Conservation (phyloP, 495 filamentous ascomycete species). For the Penicillium waksmanii region DNA sequence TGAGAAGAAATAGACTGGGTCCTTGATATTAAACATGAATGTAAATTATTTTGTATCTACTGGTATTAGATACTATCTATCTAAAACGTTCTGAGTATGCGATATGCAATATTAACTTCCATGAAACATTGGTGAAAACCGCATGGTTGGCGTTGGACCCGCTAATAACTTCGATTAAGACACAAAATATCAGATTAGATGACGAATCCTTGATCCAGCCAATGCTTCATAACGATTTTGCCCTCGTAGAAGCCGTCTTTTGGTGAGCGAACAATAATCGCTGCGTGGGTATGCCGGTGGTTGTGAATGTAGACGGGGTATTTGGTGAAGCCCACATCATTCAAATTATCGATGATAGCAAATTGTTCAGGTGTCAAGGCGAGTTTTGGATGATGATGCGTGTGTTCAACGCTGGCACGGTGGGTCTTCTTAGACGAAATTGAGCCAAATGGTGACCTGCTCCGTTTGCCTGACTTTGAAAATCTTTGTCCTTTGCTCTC, state of each 20-base stretch:
- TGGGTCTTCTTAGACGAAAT: neutral
- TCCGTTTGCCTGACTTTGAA: neutral
- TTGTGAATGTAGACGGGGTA: slow-evolving; percentile 88
- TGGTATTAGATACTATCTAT: neutral
- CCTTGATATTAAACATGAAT: neutral
- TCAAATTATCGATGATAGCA: slow-evolving; percentile 75
- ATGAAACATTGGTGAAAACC: neutral
- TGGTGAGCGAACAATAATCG: slow-evolving; percentile 78
- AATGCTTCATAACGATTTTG: slow-evolving; percentile 77
- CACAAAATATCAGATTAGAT: slow-evolving; percentile 39
- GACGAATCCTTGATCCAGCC: slow-evolving; percentile 74
- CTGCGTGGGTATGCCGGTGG: slow-evolving; percentile 78
- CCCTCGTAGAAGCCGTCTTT: slow-evolving; percentile 73
- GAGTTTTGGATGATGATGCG: slow-evolving; percentile 57
- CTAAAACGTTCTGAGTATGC: neutral
- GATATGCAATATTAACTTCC: neutral
- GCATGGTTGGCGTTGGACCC: neutral
- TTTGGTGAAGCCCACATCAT: slow-evolving; percentile 76
- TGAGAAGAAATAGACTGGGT: slow-evolving; percentile 2
- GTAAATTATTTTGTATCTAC: neutral
- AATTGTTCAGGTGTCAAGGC: slow-evolving; percentile 82
- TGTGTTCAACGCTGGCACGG: neutral
- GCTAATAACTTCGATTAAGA: neutral
- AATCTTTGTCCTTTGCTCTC: slow-evolving; percentile 1
- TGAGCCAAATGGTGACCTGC: neutral